These are phyloP conservation scores for Lentithecium fluviatile DNA, from an alignment of 495 filamentous ascomycete species.

Conservation along the genomic window DNA sequence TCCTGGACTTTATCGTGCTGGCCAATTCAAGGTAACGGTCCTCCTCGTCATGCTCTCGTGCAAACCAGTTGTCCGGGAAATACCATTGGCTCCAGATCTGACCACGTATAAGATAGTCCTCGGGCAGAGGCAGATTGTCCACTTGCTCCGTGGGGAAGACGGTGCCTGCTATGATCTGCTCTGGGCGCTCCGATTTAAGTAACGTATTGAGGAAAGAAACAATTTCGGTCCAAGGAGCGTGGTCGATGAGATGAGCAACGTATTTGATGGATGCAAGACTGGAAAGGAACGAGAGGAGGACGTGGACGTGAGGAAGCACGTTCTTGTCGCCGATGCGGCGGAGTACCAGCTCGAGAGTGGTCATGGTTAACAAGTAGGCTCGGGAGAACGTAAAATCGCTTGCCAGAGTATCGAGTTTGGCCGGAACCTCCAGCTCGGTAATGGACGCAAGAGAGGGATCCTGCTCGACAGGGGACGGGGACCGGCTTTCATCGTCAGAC, in stretches of 20 bases:
- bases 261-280: slow-evolving; percentile 55
- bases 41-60: slow-evolving; percentile 69
- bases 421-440: slow-evolving; percentile 26
- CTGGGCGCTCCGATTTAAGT: slow-evolving; percentile 44
- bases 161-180: slow-evolving; percentile 37
- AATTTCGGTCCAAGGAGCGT: slow-evolving; percentile 68
- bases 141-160: slow-evolving; percentile 24
- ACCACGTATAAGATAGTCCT: slow-evolving; percentile 80
- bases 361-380: slow-evolving; percentile 49
- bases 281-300: slow-evolving; percentile 65
- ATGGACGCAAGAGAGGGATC: slow-evolving; percentile 16
- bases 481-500: slow-evolving; percentile 23
- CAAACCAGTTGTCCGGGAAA: slow-evolving; percentile 70
- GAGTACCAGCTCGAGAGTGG: slow-evolving; percentile 55
- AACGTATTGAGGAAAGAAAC: slow-evolving; percentile 68
- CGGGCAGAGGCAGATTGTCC: slow-evolving; percentile 60
- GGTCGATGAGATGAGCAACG: slow-evolving; percentile 45
- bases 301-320: slow-evolving; percentile 65
- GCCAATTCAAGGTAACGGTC: slow-evolving; percentile 69
- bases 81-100: slow-evolving; percentile 68
- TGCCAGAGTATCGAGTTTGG: slow-evolving; percentile 15
- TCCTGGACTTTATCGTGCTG: slow-evolving; percentile 62
- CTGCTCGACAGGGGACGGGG: slow-evolving; percentile 9
- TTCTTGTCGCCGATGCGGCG: slow-evolving; percentile 61
- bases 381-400: slow-evolving; percentile 27